phyloP scores from a whole-genome alignment of 768 basidiomycete genomes.

The Rickenella mellea region DNA sequence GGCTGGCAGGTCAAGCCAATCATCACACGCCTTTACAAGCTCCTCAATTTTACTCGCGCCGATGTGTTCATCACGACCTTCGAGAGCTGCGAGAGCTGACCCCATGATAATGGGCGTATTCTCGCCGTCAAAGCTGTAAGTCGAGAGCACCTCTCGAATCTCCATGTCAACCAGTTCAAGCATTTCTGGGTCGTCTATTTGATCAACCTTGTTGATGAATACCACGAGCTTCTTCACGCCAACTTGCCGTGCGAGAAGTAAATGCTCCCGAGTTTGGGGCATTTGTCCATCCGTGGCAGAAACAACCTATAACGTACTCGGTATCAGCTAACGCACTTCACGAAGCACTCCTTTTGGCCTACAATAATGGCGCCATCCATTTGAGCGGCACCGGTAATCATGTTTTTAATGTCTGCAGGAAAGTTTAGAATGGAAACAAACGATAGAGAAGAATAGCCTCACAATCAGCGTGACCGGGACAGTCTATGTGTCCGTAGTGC shows the following conservation, averaged over 20 bases:
- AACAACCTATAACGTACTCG: slow-evolving; percentile 37
- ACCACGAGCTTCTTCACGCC: slow-evolving; percentile 96
- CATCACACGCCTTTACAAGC: slow-evolving; percentile 79
- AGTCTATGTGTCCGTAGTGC: slow-evolving; percentile 98
- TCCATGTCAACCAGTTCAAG: slow-evolving; percentile 99
- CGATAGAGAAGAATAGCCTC: slow-evolving; percentile 17
- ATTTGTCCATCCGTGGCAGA: slow-evolving; percentile 99
- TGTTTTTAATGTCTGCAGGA: slow-evolving; percentile 81
- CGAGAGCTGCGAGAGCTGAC: slow-evolving; percentile 89
- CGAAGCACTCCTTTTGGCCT: slow-evolving; percentile 1
- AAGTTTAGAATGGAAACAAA: slow-evolving; percentile 8
- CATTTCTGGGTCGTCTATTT: slow-evolving; percentile 96
- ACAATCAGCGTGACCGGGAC: slow-evolving; percentile 95
- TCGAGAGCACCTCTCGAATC: slow-evolving; percentile 89
- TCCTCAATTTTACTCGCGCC: slow-evolving; percentile 75
- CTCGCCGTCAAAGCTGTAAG: slow-evolving; percentile 95
- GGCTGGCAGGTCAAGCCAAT: slow-evolving; percentile 88
- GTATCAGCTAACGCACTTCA: not conserved
- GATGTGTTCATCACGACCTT: slow-evolving; percentile 72
- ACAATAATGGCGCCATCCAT: slow-evolving; percentile 93
- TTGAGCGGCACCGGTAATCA: slow-evolving; percentile 98
- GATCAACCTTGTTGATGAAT: slow-evolving; percentile 99
- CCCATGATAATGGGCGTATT: slow-evolving; percentile 98
- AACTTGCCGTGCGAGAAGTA: slow-evolving; percentile 95
- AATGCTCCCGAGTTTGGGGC: slow-evolving; percentile 98